Conservation (phyloP, 306 rosid genomes). For the Cicer yamashitae region DNA sequence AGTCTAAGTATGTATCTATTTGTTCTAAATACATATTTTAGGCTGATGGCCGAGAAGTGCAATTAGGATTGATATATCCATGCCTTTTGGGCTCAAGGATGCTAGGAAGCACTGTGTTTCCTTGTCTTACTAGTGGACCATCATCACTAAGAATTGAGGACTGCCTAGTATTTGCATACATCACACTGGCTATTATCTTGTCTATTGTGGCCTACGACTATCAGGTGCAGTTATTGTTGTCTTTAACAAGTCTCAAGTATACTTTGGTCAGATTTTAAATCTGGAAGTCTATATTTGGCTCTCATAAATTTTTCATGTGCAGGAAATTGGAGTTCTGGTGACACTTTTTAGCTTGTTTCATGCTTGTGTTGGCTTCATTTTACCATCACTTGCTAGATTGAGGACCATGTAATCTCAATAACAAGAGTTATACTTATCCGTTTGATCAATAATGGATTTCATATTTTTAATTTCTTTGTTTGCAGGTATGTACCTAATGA, state of each 20-base stretch:
- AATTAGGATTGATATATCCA: slow-evolving; percentile 81
- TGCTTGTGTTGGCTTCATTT: slow-evolving; percentile 71
- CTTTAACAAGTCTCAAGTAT: slow-evolving; percentile 29
- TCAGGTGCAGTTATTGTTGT: slow-evolving; percentile 62
- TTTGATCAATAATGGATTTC: slow-evolving; percentile 36
- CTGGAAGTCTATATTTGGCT: slow-evolving; percentile 38
- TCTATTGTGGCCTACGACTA: slow-evolving; percentile 82
- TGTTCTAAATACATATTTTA: slow-evolving; percentile 46
- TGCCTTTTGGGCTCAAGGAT: slow-evolving; percentile 86
- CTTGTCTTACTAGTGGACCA: slow-evolving; percentile 80
- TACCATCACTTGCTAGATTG: slow-evolving; percentile 92
- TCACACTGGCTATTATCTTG: slow-evolving; percentile 64
- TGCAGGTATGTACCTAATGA: slow-evolving; percentile 92
- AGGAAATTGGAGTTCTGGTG: slow-evolving; percentile 86
- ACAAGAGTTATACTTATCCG: slow-evolving; percentile 30
- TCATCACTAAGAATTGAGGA: slow-evolving; percentile 79
- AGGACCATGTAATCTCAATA: slow-evolving; percentile 81
- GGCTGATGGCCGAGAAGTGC: slow-evolving; percentile 98
- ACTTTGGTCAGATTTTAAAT: slow-evolving; percentile 22
- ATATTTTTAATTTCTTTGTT: slow-evolving; percentile 39
- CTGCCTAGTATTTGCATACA: slow-evolving; percentile 67
- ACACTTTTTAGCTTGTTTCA: slow-evolving; percentile 79
- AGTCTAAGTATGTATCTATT: background rate
- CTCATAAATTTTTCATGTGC: slow-evolving; percentile 46
- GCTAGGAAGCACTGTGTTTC: slow-evolving; percentile 89